Evolutionary conservation across 129 eudicot species (phyloP), one percentile per base, ranked within the genome.

Genomic region (Saussurea involucrata): DNA sequence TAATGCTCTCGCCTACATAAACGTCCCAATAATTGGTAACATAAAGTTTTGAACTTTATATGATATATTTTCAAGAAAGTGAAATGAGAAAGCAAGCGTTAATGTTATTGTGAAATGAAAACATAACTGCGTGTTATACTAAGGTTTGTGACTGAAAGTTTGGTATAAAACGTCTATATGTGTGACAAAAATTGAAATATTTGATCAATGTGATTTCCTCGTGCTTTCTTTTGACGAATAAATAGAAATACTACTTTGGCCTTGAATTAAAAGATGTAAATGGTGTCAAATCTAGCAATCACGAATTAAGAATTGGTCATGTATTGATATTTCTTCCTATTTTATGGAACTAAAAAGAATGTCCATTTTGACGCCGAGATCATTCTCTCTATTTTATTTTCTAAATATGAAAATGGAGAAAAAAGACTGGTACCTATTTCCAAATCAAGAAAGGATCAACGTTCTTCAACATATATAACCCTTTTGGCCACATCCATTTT

Each of bases 1-100:
- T 82, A 91, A 75, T 5, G 98, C 91, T 84, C 88, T 84, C 28
- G 92, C 98, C 97, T 93, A 84, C 64, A 83, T 25, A 61, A 76
- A 77, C 11, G 68, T 24, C 24, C 29, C 73, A 68, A 20, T 8
- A 10, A 67, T 25, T 37, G 25, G 21, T 63, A 64, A 44, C 53
- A 8, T 57, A 33, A 65, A 71, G 37, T 20, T 46, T 44, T 55
- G 32, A 5, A 63, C 20, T 29, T 42, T 12, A 29, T 25, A 75
- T 27, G 63, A 40, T 65, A 66, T 25, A 42, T 6, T 40, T 65
- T 10, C 72, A 18, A 20, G 22, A 46, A 66, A 44, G 53, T 76
- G 7, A 46, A 46, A 13, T 44, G 5, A 12, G 0, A 31, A 31
- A 0, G 21, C 24, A 27, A 29, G 22, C 1, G 27, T 1, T 63